Base-by-base conservation (phyloP, 2,329 filamentous ascomycete genomes). In the Graphiopsis chlorocephala region DNA sequence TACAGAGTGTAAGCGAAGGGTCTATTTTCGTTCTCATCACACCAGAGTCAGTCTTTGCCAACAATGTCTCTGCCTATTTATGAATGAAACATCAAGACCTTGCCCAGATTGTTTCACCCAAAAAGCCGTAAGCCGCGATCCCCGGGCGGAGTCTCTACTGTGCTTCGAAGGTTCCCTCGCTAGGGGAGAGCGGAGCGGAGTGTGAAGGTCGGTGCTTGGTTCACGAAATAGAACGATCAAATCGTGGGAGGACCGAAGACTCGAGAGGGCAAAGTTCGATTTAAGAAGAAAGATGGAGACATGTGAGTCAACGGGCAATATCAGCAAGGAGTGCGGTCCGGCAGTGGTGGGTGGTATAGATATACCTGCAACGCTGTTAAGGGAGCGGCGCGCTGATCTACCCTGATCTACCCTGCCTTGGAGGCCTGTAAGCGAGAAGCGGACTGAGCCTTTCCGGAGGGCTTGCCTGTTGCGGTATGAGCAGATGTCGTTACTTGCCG, bases 271-370 rank as follows among this genome's bases (percentile, higher is more conserved):
- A 45, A 26, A 25, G 35, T 26, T 29, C 25, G 56, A 28, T n/a
- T 56, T 35, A 38, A 56, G 31, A 56, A 56, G 53, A 38, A 56
- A 56, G 31, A 56, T 29, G 53, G 53, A 31, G 31, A 17, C 38
- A 15, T 38, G 25, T 59, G 56, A 59, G 56, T 48, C 56, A 47
- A 59, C 31, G 15, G 15, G 38, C 38, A 29, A 59, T 59, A 47
- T 25, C 29, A 6, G 7, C 26, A 28, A 53, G 50, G 50, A 31
- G 50, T 12, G 50, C 4, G 28, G 50, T 11, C 26, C 50, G 50
- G 50, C 26, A 31, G 50, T 53, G 50, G 17, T 53, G 29, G 38
- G 50, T 31, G 28, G 17, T 12, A 31, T 53, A 20, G 38, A 26
- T 52, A 56, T 56, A 56, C 7, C 20, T 17, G 31, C n/a, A n/a